phyloP scores from a whole-genome alignment of 1,284 basidiomycete species.

The Meira miltonrushii region DNA sequence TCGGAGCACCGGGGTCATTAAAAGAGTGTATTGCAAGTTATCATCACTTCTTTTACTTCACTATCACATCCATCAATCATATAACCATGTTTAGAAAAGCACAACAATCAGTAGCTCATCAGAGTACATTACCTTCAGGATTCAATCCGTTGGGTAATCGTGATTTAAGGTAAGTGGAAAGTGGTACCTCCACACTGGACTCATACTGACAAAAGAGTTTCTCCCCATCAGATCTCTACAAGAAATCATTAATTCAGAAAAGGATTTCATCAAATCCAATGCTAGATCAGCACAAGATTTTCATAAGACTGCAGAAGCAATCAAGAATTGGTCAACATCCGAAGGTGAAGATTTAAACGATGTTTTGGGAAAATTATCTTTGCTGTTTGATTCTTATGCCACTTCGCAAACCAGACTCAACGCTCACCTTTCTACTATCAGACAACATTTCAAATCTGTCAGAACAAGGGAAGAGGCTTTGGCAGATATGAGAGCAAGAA shows the following conservation, averaged over 20 bases:
- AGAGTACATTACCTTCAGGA: slow-evolving; percentile 63
- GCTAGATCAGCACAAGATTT: slow-evolving; percentile 65
- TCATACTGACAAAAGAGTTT: not conserved
- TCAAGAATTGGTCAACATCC: slow-evolving; percentile 71
- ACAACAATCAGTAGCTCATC: slow-evolving; percentile 65
- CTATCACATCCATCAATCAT: no score
- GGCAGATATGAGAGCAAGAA: slow-evolving; percentile 68
- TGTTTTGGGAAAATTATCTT: slow-evolving; percentile 67
- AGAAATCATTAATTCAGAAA: slow-evolving; percentile 83
- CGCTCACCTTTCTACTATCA: slow-evolving; percentile 67
- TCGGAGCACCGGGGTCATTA: no score
- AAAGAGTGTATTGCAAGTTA: no score
- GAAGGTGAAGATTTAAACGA: slow-evolving; percentile 89
- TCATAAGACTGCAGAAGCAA: slow-evolving; percentile 67
- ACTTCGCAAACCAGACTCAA: slow-evolving; percentile 69
- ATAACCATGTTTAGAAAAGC: slow-evolving; percentile 38
- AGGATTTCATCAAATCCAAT: slow-evolving; percentile 69
- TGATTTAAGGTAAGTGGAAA: slow-evolving; percentile 58
- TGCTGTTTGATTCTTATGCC: slow-evolving; percentile 67
- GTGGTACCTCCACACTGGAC: not conserved
- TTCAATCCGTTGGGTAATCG: slow-evolving; percentile 62
- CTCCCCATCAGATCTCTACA: slow-evolving; percentile 62
- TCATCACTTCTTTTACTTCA: no score
- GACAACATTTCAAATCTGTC: slow-evolving; percentile 61
- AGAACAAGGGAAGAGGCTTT: slow-evolving; percentile 78